Evolutionary conservation across 129 eudicot genomes (phyloP).

Genomic region (Chrysanthemum seticuspe): DNA sequence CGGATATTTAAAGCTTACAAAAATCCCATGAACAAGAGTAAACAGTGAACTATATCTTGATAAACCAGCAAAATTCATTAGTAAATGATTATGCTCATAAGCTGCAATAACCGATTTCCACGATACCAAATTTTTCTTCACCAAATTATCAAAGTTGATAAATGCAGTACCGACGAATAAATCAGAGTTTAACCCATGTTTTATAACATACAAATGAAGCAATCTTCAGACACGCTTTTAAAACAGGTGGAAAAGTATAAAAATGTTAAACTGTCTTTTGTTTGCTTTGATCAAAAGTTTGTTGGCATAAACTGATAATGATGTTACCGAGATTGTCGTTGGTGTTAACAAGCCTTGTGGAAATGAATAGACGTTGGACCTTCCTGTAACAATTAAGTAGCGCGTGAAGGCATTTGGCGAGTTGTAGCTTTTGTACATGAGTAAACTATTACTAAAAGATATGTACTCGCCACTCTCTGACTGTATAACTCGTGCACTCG

Average conservation of each 20-base stretch:
- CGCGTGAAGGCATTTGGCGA: constrained; percentile 53
- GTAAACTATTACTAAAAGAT: constrained; percentile 25
- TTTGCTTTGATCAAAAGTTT: constrained; percentile 46
- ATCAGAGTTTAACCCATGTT: constrained; percentile 66
- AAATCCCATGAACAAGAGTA: too few relatives aligned
- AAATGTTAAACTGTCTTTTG: constrained; percentile 60
- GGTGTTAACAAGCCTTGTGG: constrained; percentile 64
- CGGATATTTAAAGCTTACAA: too few relatives aligned
- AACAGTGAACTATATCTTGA: too few relatives aligned
- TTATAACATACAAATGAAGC: constrained; percentile 64
- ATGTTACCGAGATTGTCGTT: constrained; percentile 58
- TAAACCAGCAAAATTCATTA: too few relatives aligned
- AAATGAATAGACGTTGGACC: constrained; percentile 48
- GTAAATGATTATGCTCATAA: constrained; percentile 59
- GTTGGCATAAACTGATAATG: constrained; percentile 32
- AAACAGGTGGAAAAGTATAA: constrained; percentile 73
- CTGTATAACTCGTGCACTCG: too few relatives aligned
- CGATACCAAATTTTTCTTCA: constrained; percentile 62
- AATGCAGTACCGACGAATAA: constrained; percentile 74
- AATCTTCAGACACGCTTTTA: constrained; percentile 68
- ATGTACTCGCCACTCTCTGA: too few relatives aligned
- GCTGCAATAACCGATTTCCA: constrained; percentile 94
- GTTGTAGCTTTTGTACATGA: constrained; percentile 38
- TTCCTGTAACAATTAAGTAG: constrained; percentile 58
- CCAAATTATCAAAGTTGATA: constrained; percentile 65